phyloP scores from a whole-genome alignment of 176 grass and related monocot genomes.

The barley (Hordeum vulgare) region MorexV3_pseudomolecules_assembly NC_058520.1:611995366-611995865 shows the following conservation, averaged over 20 bases:
- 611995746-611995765: constrained; percentile 11
- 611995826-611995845: neutral
- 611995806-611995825: constrained; percentile 31
- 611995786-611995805: neutral
- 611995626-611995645: too few species aligned
- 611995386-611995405: neutral
- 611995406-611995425: constrained; percentile 96
- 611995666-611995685: neutral
- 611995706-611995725: neutral
- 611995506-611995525: constrained; percentile 99
- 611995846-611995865: constrained; percentile 5
- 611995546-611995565: constrained; percentile 35
- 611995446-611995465: constrained; percentile 98
- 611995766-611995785: neutral
- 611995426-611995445: constrained; percentile 80
- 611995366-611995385: neutral
- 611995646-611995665: constrained; percentile 87
- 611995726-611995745: neutral
- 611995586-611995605: constrained; percentile 95
- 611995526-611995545: constrained; percentile 96
- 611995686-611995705: neutral
- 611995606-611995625: too few species aligned
- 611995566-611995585: constrained; percentile 98
- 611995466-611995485: constrained; percentile 63
- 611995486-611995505: constrained; percentile 41